These are phyloP conservation scores for Lathyrus sativus DNA, from an alignment of 306 rosid species.

Conservation along the genomic window DNA sequence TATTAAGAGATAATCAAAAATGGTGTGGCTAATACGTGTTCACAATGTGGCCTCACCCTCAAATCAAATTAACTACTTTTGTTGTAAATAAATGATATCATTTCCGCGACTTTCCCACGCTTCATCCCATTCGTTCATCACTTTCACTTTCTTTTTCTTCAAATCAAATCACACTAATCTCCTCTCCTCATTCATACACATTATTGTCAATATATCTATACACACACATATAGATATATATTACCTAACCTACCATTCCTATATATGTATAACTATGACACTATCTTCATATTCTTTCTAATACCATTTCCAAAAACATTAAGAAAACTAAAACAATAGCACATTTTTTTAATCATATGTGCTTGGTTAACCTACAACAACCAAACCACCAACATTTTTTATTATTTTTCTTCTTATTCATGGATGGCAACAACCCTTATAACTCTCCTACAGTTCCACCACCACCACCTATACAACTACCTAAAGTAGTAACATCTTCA, in stretches of 20 bases:
- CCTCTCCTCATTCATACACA: neutral
- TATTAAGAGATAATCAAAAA: neutral
- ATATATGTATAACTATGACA: neutral
- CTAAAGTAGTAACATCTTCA: neutral
- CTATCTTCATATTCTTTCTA: constrained; percentile 7
- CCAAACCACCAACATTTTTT: neutral
- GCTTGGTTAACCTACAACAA: neutral
- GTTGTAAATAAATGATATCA: too few relatives aligned
- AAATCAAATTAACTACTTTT: too few relatives aligned
- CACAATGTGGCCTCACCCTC: constrained; percentile 36
- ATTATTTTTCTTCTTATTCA: constrained; percentile 14
- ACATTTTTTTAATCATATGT: neutral
- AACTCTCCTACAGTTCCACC: constrained; percentile 10
- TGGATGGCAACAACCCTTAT: constrained; percentile 36
- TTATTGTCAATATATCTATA: too few relatives aligned
- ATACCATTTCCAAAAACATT: neutral
- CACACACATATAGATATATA: neutral
- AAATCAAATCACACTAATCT: neutral
- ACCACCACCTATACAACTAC: constrained; percentile 32
- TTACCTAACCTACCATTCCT: neutral
- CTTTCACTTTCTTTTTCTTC: constrained; percentile 1
- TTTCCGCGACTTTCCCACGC: constrained; percentile 71
- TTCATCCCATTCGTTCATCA: constrained; percentile 31
- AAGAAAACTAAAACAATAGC: neutral
- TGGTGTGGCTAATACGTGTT: constrained; percentile 51